Evolutionary conservation across 805 yeast species (phyloP), one percentile per base, ranked within the genome.

Genomic region (Ogataea corticis): DNA sequence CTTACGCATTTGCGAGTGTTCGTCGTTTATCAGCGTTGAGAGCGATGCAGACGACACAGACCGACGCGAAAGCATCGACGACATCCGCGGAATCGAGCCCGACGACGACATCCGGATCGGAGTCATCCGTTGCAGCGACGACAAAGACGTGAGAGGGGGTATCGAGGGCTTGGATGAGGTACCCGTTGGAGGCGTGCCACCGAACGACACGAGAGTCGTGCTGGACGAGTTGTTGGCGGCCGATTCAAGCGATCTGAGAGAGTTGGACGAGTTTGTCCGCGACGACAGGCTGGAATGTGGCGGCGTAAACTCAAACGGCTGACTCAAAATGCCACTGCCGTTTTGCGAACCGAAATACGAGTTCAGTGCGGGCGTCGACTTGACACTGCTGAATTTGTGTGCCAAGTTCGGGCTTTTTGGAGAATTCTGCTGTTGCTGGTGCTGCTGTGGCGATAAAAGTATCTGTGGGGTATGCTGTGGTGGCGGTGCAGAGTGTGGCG

Each of bases 211-310:
- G 13, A 32, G 68, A 68, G 29, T 36, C 33, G 19, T 44, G 41
- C 32, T 49, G 44, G 50, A 77, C 77, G 62, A 73, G 76, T 44
- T 76, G 77, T 31, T 55, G 0, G 77, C 66, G 39, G 77, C 63
- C 16, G 80, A 73, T 13, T 82, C 82, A 27, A 77, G 65, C 11
- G 80, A 75, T 55, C 73, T 76, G n/a, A 76, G 61, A 71, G 53
- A 70, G 68, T 41, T 62, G 67, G 30, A 65, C 36, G 43, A 54
- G 52, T 29, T 49, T 16, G 10, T 47, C 35, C 27, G 50, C 48
- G 25, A 39, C 15, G 31, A 31, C 14, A 30, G 41, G 15, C 41
- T 23, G 11, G 33, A 30, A 7, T 38, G 38, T 7, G 67, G 65
- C 6, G 65, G 62, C 3, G 56, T 46, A 40, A 58, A 56, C 23